These are phyloP conservation scores for Penicillium sp. DNA, from an alignment of 2,329 filamentous ascomycete species.

Conservation along the genomic window DNA sequence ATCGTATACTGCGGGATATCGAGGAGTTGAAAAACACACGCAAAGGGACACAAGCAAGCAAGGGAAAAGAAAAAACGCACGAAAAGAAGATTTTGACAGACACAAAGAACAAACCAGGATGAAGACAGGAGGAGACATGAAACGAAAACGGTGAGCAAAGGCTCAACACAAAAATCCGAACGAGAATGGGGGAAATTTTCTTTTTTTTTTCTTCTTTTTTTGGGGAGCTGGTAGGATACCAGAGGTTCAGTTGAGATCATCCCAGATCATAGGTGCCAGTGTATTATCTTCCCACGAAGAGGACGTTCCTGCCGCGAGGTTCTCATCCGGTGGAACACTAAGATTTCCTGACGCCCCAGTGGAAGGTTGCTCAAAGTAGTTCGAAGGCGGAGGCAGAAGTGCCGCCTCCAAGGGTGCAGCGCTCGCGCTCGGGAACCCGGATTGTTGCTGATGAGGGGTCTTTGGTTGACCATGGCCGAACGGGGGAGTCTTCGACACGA, in stretches of 20 bases:
- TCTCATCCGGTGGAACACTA: constrained; percentile 31
- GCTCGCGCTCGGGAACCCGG: constrained; percentile 11
- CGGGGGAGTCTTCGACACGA: constrained; percentile 7
- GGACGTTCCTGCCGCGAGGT: constrained; percentile 10
- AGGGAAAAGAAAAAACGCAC: constrained; percentile 1
- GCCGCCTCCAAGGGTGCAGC: constrained; percentile 26
- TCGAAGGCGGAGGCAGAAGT: constrained; percentile 29
- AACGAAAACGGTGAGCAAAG: too few relatives aligned
- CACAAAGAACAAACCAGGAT: not conserved
- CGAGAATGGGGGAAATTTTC: too few relatives aligned
- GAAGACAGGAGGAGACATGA: constrained; percentile 3
- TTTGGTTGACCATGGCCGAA: constrained; percentile 4
- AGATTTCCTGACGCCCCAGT: constrained; percentile 16
- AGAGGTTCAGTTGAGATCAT: constrained; percentile 25
- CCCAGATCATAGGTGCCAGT: constrained; percentile 37
- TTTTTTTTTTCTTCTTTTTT: too few relatives aligned
- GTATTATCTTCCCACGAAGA: constrained; percentile 36
- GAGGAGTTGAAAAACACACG: not conserved
- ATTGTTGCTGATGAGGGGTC: constrained; percentile 14
- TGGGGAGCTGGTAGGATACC: not conserved
- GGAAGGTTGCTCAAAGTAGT: constrained; percentile 19
- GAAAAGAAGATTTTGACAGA: not conserved
- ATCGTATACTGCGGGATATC: constrained; percentile 26
- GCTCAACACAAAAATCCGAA: too few relatives aligned
- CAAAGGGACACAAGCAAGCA: not conserved